Evolutionary conservation across 345 rosid species (phyloP), one percentile per base, ranked within the genome.

Genomic region (Orychophragmus violaceus): DNA sequence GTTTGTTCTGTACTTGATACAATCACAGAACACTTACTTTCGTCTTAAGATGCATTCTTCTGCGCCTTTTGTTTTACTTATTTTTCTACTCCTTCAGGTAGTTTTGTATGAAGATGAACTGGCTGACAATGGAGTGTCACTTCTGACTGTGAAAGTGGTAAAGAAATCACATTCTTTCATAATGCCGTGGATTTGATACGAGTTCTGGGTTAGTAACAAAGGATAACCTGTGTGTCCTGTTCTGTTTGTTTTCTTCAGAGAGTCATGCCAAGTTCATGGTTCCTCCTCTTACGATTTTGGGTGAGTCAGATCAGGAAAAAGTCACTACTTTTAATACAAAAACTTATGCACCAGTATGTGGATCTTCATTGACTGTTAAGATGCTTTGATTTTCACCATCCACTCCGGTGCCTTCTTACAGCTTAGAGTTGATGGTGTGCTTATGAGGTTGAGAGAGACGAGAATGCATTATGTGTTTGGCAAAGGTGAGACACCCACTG

Each of bases 401-500:
- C 16, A 45, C 50, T 52, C 11, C 39, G 30, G 52, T 60, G 46
- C 59, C 6, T 67, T 62, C 70, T 23, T 23, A 53, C 81, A 94
- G 99, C 97, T 90, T 69, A 85, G 99, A 74, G 99, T 94, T 76
- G 99, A 94, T 72, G 99, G 99, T 56, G 91, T 84, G 55, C 83
- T 94, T 21, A 87, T 94, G 96, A 88, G 99, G 76, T 63, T 94
- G 66, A 85, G 99, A 82, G 99, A 94, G 60, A 90, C 99, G 3
- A 87, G 97, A 45, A 68, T 94, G 84, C 91, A 87, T 65, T 90
- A 86, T 58, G 76, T 62, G 68, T 94, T 90, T 66, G 62, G 74
- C 68, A 80, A 84, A 59, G 66, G 66, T 30, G 70, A 54, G 54
- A 51, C 65, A 27, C 85, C 89, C 56, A 66, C 77, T 67, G 80